These are phyloP conservation scores for Taphrina populina DNA, from an alignment of 1,139 yeast species.

Conservation along the genomic window DNA sequence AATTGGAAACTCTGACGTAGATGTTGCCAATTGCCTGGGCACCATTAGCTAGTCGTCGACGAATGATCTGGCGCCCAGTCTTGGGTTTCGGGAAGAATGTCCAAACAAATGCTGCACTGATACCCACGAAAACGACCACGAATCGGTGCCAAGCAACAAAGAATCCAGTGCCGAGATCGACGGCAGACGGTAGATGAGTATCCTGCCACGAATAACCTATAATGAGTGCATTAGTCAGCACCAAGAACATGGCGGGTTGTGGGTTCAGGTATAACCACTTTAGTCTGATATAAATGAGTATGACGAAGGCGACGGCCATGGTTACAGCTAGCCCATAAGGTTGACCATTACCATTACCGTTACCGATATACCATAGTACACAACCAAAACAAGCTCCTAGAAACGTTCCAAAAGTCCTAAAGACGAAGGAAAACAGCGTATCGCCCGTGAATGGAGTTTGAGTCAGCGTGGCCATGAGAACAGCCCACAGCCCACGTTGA, in stretches of 20 bases:
- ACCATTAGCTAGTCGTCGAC: slow-evolving; percentile 40
- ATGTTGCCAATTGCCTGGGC: slow-evolving; percentile 41
- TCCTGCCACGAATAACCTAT: slow-evolving; percentile 45
- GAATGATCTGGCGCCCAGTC: slow-evolving; percentile 42
- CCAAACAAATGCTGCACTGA: slow-evolving; percentile 44
- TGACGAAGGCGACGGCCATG: slow-evolving; percentile 41
- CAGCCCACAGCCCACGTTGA: slow-evolving; percentile 45
- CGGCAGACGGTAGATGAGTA: slow-evolving; percentile 34
- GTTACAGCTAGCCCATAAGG: slow-evolving; percentile 44
- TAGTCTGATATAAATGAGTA: slow-evolving; percentile 43
- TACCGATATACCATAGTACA: slow-evolving; percentile 47
- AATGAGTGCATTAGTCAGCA: slow-evolving; percentile 43
- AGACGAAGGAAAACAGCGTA: slow-evolving; percentile 43
- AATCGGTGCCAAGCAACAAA: slow-evolving; percentile 46
- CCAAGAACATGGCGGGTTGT: slow-evolving; percentile 44
- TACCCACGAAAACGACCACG: slow-evolving; percentile 44
- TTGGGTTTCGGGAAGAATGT: slow-evolving; percentile 44
- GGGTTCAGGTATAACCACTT: slow-evolving; percentile 43
- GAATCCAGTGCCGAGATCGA: slow-evolving; percentile 43
- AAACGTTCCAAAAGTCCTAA: slow-evolving; percentile 43
- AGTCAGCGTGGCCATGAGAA: slow-evolving; percentile 44
- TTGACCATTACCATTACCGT: slow-evolving; percentile 36
- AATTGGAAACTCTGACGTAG: slow-evolving; percentile 43
- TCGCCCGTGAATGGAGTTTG: slow-evolving; percentile 45
- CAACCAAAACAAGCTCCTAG: slow-evolving; percentile 44